Evolutionary conservation across 1,284 basidiomycete species (phyloP).

Genomic region (Apiotrichum mycotoxinovorans): DNA sequence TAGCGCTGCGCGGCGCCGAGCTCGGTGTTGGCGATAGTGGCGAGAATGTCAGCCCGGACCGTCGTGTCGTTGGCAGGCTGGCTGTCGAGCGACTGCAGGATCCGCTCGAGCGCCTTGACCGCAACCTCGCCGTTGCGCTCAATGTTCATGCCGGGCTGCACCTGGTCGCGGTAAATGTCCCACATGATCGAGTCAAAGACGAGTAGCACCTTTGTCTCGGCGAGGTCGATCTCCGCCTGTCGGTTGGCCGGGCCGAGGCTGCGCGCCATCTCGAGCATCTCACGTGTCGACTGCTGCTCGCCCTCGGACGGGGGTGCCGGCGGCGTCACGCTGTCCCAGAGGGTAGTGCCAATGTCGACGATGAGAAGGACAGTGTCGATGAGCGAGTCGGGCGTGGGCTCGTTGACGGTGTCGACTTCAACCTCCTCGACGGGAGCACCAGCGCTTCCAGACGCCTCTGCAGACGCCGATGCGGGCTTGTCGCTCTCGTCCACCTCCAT

Average conservation of each 20-base stretch:
- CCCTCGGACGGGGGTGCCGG: constrained; percentile 29
- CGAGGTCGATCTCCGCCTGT: constrained; percentile 43
- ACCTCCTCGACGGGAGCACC: constrained; percentile 50
- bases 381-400: constrained; percentile 41
- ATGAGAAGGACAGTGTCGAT: constrained; percentile 40
- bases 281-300: constrained; percentile 32
- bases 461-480: constrained; percentile 16
- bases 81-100: constrained; percentile 31
- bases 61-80: constrained; percentile 26
- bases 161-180: constrained; percentile 34
- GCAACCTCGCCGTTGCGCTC: constrained; percentile 37
- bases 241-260: constrained; percentile 22
- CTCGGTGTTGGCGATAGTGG: constrained; percentile 39
- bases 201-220: constrained; percentile 42
- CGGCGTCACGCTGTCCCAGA: constrained; percentile 36
- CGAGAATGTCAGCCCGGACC: constrained; percentile 37
- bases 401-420: constrained; percentile 32
- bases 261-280: constrained; percentile 31
- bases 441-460: no score
- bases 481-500: constrained; percentile 18
- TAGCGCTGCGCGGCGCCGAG: constrained; percentile 28
- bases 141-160: constrained; percentile 23
- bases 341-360: constrained; percentile 33
- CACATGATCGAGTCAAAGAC: constrained; percentile 41
- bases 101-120: constrained; percentile 25